Base-by-base conservation (phyloP, 495 filamentous ascomycete genomes). In the Tuber magnatum region DNA sequence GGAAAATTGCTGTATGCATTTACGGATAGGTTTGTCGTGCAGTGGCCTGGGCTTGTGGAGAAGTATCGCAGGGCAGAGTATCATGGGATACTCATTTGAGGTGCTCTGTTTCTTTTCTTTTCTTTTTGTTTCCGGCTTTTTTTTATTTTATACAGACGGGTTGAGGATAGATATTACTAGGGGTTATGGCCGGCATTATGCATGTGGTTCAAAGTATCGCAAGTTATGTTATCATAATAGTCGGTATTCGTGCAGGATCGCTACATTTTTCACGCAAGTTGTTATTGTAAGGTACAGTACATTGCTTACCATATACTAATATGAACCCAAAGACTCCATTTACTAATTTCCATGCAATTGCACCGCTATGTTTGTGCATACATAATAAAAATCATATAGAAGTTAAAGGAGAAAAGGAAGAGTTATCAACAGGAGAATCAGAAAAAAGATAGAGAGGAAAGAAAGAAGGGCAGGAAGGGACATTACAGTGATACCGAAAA, bases 1-100 rank as follows among this genome's bases (percentile, higher is more conserved):
- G 94, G 94, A 10, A 88, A 87, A 76, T 83, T 97, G 9, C 85
- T 97, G 72, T 81, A 90, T 51, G 83, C 85, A 42, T 71, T 83
- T 68, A 90, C 89, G 70, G 89, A 94, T 84, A 85, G 87, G 73
- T 92, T 94, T 77, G 73, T 93, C 44, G 92, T 94, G 77, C 92
- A 94, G 84, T 94, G 92, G 92, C 78, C 78, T 35, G 73, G 73
- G 28, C 24, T 82, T 71, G 72, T 74, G 71, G 65, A 74, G 51
- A 73, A 65, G 61, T 82, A 74, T 35, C 40, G 1, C 9, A 74
- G 81, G n/a, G 81, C 81, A 2, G 81, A 82, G 73, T 82, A 82
- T 75, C 72, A 71, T 69, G 81, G 81, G 28, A 56, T 82, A 71
- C 74, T 82, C n/a, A 76, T 82, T 70, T 81, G 68, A 75, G 10